Conservation (phyloP, 2,329 filamentous ascomycete species). For the Colletotrichum caudatum region DNA sequence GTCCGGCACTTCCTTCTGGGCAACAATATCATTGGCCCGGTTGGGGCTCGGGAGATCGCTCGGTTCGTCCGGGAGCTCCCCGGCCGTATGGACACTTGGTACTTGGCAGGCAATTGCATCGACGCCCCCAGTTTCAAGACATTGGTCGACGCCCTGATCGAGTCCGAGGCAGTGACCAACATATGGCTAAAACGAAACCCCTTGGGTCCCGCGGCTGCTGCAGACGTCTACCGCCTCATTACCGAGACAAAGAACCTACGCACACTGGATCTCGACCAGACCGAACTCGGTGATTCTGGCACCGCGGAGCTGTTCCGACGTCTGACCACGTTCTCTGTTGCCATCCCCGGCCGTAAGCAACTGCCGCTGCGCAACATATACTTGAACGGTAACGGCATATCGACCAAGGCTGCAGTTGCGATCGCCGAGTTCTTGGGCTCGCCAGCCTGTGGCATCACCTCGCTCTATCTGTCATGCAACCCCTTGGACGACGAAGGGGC, state of each 20-base stretch:
- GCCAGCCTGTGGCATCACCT: constrained; percentile 50
- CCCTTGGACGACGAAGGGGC: constrained; percentile 52
- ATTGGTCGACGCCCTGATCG: constrained; percentile 59
- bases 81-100: constrained; percentile 65
- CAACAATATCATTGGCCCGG: constrained; percentile 66
- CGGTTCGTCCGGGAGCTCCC: constrained; percentile 60
- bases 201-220: constrained; percentile 54
- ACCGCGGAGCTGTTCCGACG: constrained; percentile 57
- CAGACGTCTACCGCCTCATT: constrained; percentile 59
- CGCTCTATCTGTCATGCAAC: constrained; percentile 54
- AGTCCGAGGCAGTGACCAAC: constrained; percentile 59
- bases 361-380: constrained; percentile 53
- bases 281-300: constrained; percentile 61
- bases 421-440: constrained; percentile 51
- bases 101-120: constrained; percentile 67
- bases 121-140: constrained; percentile 55
- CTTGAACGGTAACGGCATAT: constrained; percentile 53
- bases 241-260: constrained; percentile 56
- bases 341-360: constrained; percentile 44
- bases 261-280: constrained; percentile 66
- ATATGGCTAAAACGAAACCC: constrained; percentile 69
- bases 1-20: constrained; percentile 65
- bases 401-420: constrained; percentile 47
- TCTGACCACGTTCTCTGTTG: constrained; percentile 49
- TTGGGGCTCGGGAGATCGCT: constrained; percentile 60